These are phyloP conservation scores for Astragalus membranaceus DNA, from an alignment of 306 rosid species.

Conservation along the genomic window DNA sequence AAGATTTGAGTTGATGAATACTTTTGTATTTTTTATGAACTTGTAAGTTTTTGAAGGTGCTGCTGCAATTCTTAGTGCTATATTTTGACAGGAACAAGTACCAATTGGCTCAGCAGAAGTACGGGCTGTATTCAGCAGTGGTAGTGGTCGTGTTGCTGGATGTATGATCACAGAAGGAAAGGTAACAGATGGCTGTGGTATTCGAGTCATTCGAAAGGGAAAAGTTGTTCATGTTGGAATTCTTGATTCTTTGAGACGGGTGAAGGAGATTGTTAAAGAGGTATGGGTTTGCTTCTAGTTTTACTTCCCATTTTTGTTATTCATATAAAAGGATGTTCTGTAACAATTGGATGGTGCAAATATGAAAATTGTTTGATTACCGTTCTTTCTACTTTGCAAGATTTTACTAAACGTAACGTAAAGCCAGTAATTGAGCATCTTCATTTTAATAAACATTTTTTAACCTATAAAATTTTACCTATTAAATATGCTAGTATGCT, in stretches of 20 bases:
- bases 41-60: slow-evolving; percentile 9
- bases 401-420: background rate
- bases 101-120: slow-evolving; percentile 78
- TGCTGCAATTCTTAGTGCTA: slow-evolving; percentile 14
- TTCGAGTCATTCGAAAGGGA: slow-evolving; percentile 72
- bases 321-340: background rate
- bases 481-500: background rate
- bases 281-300: slow-evolving; percentile 32
- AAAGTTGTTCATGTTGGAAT: slow-evolving; percentile 49
- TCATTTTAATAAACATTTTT: background rate
- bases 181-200: slow-evolving; percentile 61
- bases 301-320: slow-evolving; percentile 9
- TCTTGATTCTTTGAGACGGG: slow-evolving; percentile 87
- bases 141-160: slow-evolving; percentile 95
- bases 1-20: background rate
- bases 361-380: background rate
- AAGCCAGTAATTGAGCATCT: background rate
- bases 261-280: slow-evolving; percentile 90
- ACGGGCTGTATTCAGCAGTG: slow-evolving; percentile 85
- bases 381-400: background rate
- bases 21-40: background rate
- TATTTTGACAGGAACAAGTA: slow-evolving; percentile 62
- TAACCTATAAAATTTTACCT: background rate
- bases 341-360: background rate
- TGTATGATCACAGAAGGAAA: slow-evolving; percentile 89